Conservation (phyloP, 1,284 basidiomycete genomes). For the Ganoderma sp. region DNA sequence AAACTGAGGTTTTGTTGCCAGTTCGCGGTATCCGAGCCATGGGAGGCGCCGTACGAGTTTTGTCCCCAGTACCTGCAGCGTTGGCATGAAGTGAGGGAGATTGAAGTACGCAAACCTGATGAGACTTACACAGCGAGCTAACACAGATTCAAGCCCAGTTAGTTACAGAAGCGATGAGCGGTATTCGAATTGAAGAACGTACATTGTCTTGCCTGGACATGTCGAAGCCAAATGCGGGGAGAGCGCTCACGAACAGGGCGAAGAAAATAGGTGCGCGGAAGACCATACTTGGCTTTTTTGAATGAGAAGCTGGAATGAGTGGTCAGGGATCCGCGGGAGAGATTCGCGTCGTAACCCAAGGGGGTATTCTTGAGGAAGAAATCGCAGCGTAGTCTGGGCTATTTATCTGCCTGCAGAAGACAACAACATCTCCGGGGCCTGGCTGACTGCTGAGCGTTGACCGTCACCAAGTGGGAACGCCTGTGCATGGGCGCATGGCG, state of each 20-base stretch:
- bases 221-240: slow-evolving; percentile 33
- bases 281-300: slow-evolving; percentile 16
- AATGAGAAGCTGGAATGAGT: neutral
- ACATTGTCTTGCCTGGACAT: slow-evolving; percentile 39
- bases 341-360: neutral
- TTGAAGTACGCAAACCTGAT: neutral
- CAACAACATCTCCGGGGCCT: neutral
- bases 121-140: slow-evolving; percentile 11
- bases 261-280: slow-evolving; percentile 27
- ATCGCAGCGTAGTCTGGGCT: neutral
- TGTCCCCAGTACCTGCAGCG: slow-evolving; percentile 50
- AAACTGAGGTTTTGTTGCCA: slow-evolving; percentile 56
- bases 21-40: slow-evolving; percentile 47
- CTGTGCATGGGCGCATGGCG: neutral
- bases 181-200: slow-evolving; percentile 13
- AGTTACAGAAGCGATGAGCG: neutral
- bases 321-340: neutral
- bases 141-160: neutral
- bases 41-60: slow-evolving; percentile 62
- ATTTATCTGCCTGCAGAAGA: neutral
- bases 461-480: neutral
- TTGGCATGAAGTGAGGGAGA: neutral
- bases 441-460: neutral
- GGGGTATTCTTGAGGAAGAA: neutral
- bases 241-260: slow-evolving; percentile 22